These are phyloP conservation scores for Mucor circinelloides DNA, from an alignment of 371 early-diverging fungal species.

Conservation along the genomic window DNA sequence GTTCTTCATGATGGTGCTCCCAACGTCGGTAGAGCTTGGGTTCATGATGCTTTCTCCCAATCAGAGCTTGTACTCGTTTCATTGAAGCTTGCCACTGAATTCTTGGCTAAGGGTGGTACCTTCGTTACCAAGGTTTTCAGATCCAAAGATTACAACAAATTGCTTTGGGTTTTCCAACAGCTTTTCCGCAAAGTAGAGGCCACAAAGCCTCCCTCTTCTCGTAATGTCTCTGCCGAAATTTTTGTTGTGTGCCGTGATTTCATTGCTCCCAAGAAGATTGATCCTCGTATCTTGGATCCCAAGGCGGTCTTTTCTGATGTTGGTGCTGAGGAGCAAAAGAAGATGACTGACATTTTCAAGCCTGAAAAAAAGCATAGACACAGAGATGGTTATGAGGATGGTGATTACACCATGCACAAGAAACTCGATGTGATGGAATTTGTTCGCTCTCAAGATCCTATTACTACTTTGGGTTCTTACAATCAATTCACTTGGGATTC, in stretches of 20 bases:
- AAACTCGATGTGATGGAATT: conserved; percentile 76
- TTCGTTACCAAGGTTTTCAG: conserved; percentile 99
- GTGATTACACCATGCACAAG: conserved; percentile 85
- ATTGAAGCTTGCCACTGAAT: conserved; percentile 95
- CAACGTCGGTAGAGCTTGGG: conserved; percentile 98
- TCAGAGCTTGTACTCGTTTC: conserved; percentile 96
- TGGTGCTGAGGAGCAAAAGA: conserved; percentile 57
- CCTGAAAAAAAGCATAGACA: conserved; percentile 88
- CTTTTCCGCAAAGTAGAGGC: conserved; percentile 98
- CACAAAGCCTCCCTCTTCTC: conserved; percentile 99
- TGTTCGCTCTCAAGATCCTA: conserved; percentile 76
- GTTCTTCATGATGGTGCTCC: conserved; percentile 99
- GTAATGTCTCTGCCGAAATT: conserved; percentile 99
- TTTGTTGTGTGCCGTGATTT: conserved; percentile 98
- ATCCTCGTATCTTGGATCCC: conserved; percentile 94
- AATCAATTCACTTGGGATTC: conserved; percentile 77
- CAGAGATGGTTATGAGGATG: conserved; percentile 97
- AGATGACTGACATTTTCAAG: conserved; percentile 72
- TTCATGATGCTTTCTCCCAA: conserved; percentile 98
- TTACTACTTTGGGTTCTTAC: conserved; percentile 72
- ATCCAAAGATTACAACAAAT: conserved; percentile 98
- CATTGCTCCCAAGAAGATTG: conserved; percentile 94
- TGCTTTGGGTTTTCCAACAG: conserved; percentile 98
- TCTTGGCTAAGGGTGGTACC: conserved; percentile 93
- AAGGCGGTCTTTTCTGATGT: conserved; percentile 94